These are phyloP conservation scores for Pseudoneurospora amorphoporcata DNA, from an alignment of 495 filamentous ascomycete species.

Conservation along the genomic window DNA sequence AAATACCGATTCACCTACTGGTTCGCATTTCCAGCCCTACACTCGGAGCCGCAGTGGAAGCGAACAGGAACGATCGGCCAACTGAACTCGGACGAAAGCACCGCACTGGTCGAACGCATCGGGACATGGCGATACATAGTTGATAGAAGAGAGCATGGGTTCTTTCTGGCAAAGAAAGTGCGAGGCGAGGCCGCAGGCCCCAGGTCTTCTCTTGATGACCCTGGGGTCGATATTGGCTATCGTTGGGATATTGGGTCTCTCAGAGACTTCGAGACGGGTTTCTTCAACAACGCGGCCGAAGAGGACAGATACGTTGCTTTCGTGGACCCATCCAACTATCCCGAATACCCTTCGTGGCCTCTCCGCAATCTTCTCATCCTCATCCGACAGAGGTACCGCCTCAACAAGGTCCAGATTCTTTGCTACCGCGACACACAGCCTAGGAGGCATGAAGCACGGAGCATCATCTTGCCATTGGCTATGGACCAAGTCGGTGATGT, in stretches of 20 bases:
- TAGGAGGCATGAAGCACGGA: conserved; percentile 65
- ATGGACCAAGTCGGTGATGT: conserved; percentile 37
- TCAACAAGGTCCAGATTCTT: conserved; percentile 71
- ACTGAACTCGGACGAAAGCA: conserved; percentile 57
- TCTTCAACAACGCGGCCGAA: conserved; percentile 60
- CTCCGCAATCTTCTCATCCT: conserved; percentile 81
- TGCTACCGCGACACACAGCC: conserved; percentile 78
- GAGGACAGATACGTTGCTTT: conserved; percentile 76
- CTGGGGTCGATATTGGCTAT: conserved; percentile 41
- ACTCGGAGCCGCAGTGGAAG: conserved; percentile 77
- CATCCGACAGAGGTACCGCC: conserved; percentile 69
- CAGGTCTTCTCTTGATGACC: conserved; percentile 20
- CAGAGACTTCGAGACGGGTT: conserved; percentile 70
- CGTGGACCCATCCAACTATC: conserved; percentile 84
- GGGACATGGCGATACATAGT: conserved; percentile 76
- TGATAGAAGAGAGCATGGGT: conserved; percentile 77
- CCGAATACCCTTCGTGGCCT: conserved; percentile 81
- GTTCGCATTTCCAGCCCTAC: conserved; percentile 89
- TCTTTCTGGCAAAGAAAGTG: conserved; percentile 81
- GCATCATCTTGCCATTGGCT: conserved; percentile 61
- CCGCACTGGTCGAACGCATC: conserved; percentile 62
- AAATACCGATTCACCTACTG: conserved; percentile 92
- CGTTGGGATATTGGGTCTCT: conserved; percentile 68
- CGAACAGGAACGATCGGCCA: conserved; percentile 33
- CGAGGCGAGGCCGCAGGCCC: conserved; percentile 26